Evolutionary conservation across 345 rosid genomes (phyloP), one percentile per base, ranked within the genome.

Genomic region (Rhodamnia argentea): DNA sequence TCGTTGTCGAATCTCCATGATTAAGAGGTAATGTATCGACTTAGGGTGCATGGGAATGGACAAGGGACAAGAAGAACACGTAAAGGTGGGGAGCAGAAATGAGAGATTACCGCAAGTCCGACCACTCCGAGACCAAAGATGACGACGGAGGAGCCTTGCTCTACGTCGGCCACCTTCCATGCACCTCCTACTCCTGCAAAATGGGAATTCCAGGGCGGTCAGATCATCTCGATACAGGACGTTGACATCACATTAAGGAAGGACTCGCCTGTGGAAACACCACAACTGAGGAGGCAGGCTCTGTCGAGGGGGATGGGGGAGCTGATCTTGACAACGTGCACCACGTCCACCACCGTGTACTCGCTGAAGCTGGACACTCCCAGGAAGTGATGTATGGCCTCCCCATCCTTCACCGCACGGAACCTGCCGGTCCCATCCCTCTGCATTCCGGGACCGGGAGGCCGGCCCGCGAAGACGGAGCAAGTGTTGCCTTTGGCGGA

Each of bases 91-190:
- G 20, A 27, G 27, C n/a, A 42, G 18, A 18, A 23, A 3, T 3
- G 29, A 32, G 22, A 27, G 82, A 16, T 12, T 90, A 93, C 98
- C 91, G 96, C 93, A 29, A 96, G 95, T 29, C 98, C 96, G 54
- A 94, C 93, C 20, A 90, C 91, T 44, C 98, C 98, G 11, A 94
- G 91, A 5, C 98, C 98, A 83, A 96, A 94, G 37, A 96, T 93
- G 57, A 94, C 96, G 5, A 94, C 92, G 0, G 92, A 93, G n/a
- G 96, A 92, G 50, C 93, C 97, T 76, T 86, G 87, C 83, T 93
- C 94, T 5, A 94, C 91, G 20, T 84, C 87, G 37, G 94, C 97
- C 74, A 90, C 93, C 78, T 92, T 94, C 94, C 94, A 94, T 8
- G 92, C 96, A 24, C 94, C 96, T 85, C 96, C 98, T 13, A 94